phyloP scores from a whole-genome alignment of 768 basidiomycete genomes.

The Psilocybe cubensis region DNA sequence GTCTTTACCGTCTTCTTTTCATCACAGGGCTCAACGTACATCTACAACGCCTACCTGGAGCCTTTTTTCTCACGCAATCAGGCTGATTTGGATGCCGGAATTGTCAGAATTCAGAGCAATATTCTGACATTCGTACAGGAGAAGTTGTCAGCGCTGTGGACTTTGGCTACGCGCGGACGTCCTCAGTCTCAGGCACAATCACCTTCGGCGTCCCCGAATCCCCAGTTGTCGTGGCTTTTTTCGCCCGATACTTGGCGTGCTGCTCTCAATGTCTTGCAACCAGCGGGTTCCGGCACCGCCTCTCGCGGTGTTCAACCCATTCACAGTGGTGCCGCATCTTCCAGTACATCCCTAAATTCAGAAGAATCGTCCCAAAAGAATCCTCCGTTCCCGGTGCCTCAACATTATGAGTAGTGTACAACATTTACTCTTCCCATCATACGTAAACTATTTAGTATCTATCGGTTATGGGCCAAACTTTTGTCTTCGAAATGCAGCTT shows the following conservation, averaged over 20 bases:
- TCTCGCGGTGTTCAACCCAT: neutral
- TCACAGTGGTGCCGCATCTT: conserved; percentile 1
- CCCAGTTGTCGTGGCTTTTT: conserved; percentile 23
- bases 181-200: conserved; percentile 20
- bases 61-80: conserved; percentile 67
- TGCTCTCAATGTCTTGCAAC: conserved; percentile 22
- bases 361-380: conserved; percentile 3
- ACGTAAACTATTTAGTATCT: conserved; percentile 6
- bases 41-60: conserved; percentile 62
- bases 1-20: conserved; percentile 9
- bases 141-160: conserved; percentile 47
- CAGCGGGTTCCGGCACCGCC: conserved; percentile 1
- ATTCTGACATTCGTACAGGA: conserved; percentile 56
- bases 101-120: conserved; percentile 57
- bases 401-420: conserved; percentile 25
- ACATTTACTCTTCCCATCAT: conserved; percentile 5
- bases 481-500: conserved; percentile 76
- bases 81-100: conserved; percentile 59
- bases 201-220: conserved; percentile 23
- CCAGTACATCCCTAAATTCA: conserved; percentile 2
- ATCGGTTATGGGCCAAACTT: conserved; percentile 18
- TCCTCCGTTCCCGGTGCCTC: conserved; percentile 46
- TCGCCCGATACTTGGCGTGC: conserved; percentile 23
- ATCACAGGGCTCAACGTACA: conserved; percentile 64
- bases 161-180: conserved; percentile 43